These are phyloP conservation scores for Zizania palustris DNA, from an alignment of 202 grass and related monocot genomes.

Conservation along the genomic window DNA sequence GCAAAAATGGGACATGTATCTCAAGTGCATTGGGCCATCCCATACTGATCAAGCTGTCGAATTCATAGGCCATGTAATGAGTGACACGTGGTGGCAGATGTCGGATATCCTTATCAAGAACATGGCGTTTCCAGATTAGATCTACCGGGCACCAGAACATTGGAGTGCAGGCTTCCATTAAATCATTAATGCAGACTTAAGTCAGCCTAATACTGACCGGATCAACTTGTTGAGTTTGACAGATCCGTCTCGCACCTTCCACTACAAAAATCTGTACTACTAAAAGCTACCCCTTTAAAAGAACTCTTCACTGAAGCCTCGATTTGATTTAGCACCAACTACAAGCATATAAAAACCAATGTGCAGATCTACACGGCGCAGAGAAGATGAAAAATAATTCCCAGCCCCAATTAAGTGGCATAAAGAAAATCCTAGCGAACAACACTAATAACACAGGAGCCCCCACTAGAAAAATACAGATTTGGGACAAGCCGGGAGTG, in stretches of 20 bases:
- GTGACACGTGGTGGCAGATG: conserved; percentile 27
- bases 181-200: conserved; percentile 1
- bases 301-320: conserved; percentile 6
- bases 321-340: conserved; percentile 24
- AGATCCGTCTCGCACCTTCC: conserved; percentile 57
- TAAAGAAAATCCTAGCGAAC: conserved; percentile 40
- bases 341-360: conserved; percentile 29
- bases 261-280: conserved; percentile 19
- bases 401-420: conserved; percentile 34
- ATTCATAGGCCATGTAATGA: conserved; percentile 12
- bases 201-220: conserved; percentile 31
- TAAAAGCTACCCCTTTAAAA: conserved; percentile 50
- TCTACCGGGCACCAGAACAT: conserved; percentile 38
- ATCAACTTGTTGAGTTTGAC: conserved; percentile 25
- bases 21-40: conserved; percentile 7
- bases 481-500: conserved; percentile 25
- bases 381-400: conserved; percentile 18
- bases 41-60: conserved; percentile 1
- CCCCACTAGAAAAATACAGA: conserved; percentile 30
- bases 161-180: not conserved
- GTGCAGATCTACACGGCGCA: conserved; percentile 23
- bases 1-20: conserved; percentile 23
- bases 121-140: conserved; percentile 33
- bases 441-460: conserved; percentile 20
- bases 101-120: conserved; percentile 31